These are phyloP conservation scores for Alternaria sp. DNA, from an alignment of 2,329 filamentous ascomycete species.

Conservation along the genomic window DNA sequence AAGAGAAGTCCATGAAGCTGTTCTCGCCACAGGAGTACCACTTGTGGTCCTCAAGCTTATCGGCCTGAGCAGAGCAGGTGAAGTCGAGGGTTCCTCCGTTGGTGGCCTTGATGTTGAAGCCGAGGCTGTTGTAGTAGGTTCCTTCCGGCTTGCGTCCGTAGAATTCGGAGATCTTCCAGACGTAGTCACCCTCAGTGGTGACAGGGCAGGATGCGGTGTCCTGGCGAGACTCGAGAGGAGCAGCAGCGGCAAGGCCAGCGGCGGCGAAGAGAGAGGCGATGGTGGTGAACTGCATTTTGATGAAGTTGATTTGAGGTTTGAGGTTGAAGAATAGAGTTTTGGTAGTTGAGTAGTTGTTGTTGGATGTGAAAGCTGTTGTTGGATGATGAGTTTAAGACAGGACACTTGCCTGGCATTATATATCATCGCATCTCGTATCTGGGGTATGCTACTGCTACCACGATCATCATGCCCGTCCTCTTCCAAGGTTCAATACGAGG, in stretches of 20 bases:
- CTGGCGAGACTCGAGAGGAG: slow-evolving; percentile 20
- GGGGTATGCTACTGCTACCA: neutral
- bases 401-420: slow-evolving; percentile 2
- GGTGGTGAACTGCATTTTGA: slow-evolving; percentile 32
- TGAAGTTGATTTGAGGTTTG: neutral
- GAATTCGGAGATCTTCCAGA: slow-evolving; percentile 33
- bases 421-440: slow-evolving; percentile 6
- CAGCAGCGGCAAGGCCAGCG: slow-evolving; percentile 19
- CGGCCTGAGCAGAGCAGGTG: slow-evolving; percentile 11
- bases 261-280: slow-evolving; percentile 25
- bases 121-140: slow-evolving; percentile 23
- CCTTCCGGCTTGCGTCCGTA: slow-evolving; percentile 30
- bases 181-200: slow-evolving; percentile 22
- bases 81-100: slow-evolving; percentile 21
- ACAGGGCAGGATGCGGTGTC: slow-evolving; percentile 12
- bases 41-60: slow-evolving; percentile 16
- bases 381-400: slow-evolving; percentile 4
- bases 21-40: slow-evolving; percentile 26
- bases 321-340: neutral
- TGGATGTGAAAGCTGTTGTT: slow-evolving; percentile 9
- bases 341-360: neutral
- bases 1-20: slow-evolving; percentile 24
- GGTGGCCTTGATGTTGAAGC: slow-evolving; percentile 29
- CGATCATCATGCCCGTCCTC: neutral
- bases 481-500: slow-evolving; percentile 4